phyloP scores from a whole-genome alignment of 73 alveolate genomes.

The Chromera velia region DNA sequence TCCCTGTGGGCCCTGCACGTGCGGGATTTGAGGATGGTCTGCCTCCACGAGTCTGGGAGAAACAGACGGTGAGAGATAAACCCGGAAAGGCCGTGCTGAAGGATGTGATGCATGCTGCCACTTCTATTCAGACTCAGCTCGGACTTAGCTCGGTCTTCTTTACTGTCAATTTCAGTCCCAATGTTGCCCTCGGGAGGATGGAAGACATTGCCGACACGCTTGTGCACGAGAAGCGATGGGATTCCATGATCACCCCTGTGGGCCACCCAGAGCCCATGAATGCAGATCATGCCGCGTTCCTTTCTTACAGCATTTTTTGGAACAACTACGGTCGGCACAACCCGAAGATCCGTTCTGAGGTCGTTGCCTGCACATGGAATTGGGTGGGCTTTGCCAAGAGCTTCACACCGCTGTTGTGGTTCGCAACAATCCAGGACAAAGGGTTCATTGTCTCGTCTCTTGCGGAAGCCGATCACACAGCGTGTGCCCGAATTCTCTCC shows the following conservation, averaged over 20 bases:
- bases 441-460: not conserved
- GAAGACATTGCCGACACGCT: not conserved
- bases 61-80: not conserved
- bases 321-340: constrained; percentile 3
- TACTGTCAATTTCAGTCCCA: not conserved
- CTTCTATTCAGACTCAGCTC: not conserved
- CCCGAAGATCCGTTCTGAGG: not conserved
- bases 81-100: not conserved
- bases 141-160: not conserved
- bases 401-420: not conserved
- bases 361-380: not conserved
- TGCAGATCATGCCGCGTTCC: not conserved
- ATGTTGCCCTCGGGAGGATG: not conserved
- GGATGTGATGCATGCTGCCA: not conserved
- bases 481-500: too few relatives aligned
- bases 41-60: not conserved
- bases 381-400: constrained; percentile 1
- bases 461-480: constrained; percentile 11
- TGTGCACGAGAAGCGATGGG: not conserved
- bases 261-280: constrained; percentile 8
- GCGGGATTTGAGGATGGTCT: constrained; percentile 7
- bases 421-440: not conserved
- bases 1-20: not conserved
- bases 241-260: not conserved
- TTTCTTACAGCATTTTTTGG: not conserved